Evolutionary conservation across 495 filamentous ascomycete species (phyloP).

Genomic region (Filosporella fistucella): DNA sequence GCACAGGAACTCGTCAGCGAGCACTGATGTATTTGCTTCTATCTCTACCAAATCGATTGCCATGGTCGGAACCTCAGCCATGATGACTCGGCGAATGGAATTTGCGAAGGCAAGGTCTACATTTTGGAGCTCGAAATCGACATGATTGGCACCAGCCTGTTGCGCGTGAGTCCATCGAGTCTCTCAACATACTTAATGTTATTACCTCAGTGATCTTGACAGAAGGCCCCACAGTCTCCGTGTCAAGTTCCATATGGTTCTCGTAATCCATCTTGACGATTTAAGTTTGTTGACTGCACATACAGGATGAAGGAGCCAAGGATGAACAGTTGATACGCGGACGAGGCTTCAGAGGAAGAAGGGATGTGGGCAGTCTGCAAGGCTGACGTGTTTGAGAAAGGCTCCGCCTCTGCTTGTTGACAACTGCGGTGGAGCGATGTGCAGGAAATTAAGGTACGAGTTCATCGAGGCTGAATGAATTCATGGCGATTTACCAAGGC

Average conservation of each 20-base stretch:
- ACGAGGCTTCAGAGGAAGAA: neutral
- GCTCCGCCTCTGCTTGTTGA: neutral
- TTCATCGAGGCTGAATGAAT: conserved; percentile 1
- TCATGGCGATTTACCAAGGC: neutral
- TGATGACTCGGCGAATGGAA: conserved; percentile 85
- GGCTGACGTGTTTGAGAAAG: conserved; percentile 14
- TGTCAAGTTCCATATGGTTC: conserved; percentile 51
- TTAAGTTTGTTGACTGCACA: neutral
- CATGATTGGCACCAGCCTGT: conserved; percentile 63
- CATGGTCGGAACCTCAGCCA: conserved; percentile 92
- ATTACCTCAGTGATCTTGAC: conserved; percentile 68
- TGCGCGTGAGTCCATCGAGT: conserved; percentile 2
- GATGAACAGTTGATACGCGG: neutral
- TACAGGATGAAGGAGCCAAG: neutral
- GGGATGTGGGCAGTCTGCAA: conserved; percentile 11
- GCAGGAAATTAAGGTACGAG: neutral
- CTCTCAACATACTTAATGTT: neutral
- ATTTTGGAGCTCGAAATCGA: conserved; percentile 77
- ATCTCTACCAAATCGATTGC: conserved; percentile 94
- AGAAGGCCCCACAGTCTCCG: conserved; percentile 60
- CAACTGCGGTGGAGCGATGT: neutral
- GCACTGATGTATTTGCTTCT: conserved; percentile 85
- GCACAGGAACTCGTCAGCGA: conserved; percentile 92
- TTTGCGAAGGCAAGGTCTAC: conserved; percentile 90
- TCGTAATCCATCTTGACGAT: conserved; percentile 59